These are phyloP conservation scores for Antrodiella citrinella DNA, from an alignment of 768 basidiomycete species.

Conservation along the genomic window DNA sequence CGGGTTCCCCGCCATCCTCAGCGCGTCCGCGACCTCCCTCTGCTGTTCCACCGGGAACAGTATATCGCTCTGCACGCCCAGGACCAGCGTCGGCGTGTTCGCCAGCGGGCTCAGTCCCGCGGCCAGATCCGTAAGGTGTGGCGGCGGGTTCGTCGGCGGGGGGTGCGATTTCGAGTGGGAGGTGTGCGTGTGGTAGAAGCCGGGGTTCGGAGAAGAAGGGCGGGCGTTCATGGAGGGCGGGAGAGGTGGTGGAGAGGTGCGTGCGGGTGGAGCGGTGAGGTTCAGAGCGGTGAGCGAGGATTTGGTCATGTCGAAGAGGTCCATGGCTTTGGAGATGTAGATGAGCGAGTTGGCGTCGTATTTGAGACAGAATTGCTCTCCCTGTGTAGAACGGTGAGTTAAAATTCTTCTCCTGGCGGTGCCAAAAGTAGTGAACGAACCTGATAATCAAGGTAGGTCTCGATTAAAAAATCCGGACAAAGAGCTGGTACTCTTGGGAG, in stretches of 20 bases:
- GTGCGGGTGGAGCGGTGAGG: slow-evolving; percentile 30
- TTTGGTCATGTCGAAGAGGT: slow-evolving; percentile 90
- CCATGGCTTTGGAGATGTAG: slow-evolving; percentile 99
- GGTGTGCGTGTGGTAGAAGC: slow-evolving; percentile 16
- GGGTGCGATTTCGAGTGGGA: slow-evolving; percentile 66
- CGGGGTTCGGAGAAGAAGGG: slow-evolving; percentile 14
- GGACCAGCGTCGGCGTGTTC: slow-evolving; percentile 73
- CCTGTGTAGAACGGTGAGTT: slow-evolving; percentile 44
- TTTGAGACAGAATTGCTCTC: slow-evolving; percentile 95
- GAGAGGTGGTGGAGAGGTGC: slow-evolving; percentile 18
- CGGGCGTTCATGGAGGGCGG: slow-evolving; percentile 21
- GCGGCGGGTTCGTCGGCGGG: slow-evolving; percentile 62
- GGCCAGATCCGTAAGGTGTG: slow-evolving; percentile 70
- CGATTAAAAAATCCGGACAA: slow-evolving; percentile 96
- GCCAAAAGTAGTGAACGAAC: slow-evolving; percentile 20
- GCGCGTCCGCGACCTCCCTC: slow-evolving; percentile 85
- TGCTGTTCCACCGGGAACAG: slow-evolving; percentile 97
- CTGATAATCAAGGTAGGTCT: slow-evolving; percentile 96
- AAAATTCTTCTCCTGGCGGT: neutral
- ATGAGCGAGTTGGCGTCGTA: slow-evolving; percentile 99
- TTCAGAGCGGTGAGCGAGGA: slow-evolving; percentile 66
- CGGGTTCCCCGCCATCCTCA: slow-evolving; percentile 83
- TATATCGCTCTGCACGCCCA: slow-evolving; percentile 96
- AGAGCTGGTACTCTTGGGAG: slow-evolving; percentile 52
- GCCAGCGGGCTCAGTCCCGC: slow-evolving; percentile 68